phyloP scores from a whole-genome alignment of 352 stramenopile genomes.

The Phytophthora idaei region DNA sequence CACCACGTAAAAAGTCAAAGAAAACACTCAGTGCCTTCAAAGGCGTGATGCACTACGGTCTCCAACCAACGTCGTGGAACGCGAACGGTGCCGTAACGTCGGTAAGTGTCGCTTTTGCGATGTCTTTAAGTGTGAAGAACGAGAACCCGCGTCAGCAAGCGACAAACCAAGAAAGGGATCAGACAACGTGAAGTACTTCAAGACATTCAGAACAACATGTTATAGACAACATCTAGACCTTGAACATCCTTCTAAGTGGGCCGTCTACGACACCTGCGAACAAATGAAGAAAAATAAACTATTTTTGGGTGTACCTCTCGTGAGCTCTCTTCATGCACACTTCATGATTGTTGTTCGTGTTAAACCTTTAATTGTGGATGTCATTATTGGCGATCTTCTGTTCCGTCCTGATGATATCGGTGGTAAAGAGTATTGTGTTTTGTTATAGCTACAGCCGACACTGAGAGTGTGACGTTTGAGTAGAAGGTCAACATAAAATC shows the following conservation, averaged over 20 bases:
- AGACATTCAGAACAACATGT: not conserved
- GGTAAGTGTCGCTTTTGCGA: not conserved
- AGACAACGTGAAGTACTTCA: not conserved
- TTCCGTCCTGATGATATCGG: not conserved
- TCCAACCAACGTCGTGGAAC: not conserved
- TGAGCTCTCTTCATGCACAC: not conserved
- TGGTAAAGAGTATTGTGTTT: not conserved
- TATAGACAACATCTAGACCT: not conserved
- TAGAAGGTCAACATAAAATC: too few relatives aligned
- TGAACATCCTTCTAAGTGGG: not conserved
- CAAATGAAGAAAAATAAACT: not conserved
- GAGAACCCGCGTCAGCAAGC: not conserved
- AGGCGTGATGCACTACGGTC: not conserved
- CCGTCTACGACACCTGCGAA: not conserved
- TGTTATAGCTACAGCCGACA: not conserved
- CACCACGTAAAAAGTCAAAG: not conserved
- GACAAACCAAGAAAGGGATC: not conserved
- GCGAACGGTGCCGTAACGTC: not conserved
- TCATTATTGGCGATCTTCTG: not conserved
- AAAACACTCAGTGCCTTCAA: not conserved
- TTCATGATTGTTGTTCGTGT: too few relatives aligned
- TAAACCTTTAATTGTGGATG: too few relatives aligned
- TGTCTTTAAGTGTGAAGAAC: not conserved
- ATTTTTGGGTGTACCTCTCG: not conserved
- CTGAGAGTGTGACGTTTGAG: not conserved